phyloP scores from a whole-genome alignment of 345 rosid species.

The Theobroma cacao region DNA sequence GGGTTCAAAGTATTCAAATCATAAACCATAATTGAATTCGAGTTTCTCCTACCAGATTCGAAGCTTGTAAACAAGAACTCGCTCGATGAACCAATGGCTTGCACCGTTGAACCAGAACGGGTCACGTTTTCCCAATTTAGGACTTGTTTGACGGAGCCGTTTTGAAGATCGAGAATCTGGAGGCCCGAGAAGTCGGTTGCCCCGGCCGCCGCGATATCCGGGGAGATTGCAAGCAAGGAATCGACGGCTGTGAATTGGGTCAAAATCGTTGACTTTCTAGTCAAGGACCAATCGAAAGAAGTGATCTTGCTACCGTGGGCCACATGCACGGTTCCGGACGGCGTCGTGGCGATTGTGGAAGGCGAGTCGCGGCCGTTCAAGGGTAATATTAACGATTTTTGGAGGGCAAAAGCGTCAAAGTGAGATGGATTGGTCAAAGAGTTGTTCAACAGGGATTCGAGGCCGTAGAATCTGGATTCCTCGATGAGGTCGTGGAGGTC shows the following conservation, averaged over 20 bases:
- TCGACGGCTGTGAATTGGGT: slow-evolving; percentile 85
- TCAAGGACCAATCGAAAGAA: slow-evolving; percentile 83
- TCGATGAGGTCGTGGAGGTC: slow-evolving; percentile 67
- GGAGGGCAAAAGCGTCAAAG: slow-evolving; percentile 76
- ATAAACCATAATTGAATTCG: slow-evolving; percentile 80
- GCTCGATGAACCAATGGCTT: slow-evolving; percentile 67
- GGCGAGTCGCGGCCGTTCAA: slow-evolving; percentile 76
- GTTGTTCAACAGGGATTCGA: slow-evolving; percentile 53
- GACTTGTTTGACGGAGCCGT: slow-evolving; percentile 54
- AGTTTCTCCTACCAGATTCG: slow-evolving; percentile 88
- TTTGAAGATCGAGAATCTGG: slow-evolving; percentile 70
- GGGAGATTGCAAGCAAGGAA: slow-evolving; percentile 64
- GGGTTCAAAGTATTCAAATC: slow-evolving; percentile 59
- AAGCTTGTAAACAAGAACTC: slow-evolving; percentile 74
- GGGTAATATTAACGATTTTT: slow-evolving; percentile 44
- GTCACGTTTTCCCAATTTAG: slow-evolving; percentile 72
- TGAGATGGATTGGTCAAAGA: slow-evolving; percentile 64
- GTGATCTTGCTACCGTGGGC: slow-evolving; percentile 92
- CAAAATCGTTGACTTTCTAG: slow-evolving; percentile 63
- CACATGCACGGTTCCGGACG: slow-evolving; percentile 65
- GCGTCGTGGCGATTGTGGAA: slow-evolving; percentile 56
- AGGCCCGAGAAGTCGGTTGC: slow-evolving; percentile 89
- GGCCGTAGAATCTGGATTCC: slow-evolving; percentile 74
- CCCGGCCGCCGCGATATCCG: slow-evolving; percentile 64
- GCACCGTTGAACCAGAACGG: slow-evolving; percentile 75